These are phyloP conservation scores for Lichtheimia corymbifera DNA, from an alignment of 371 early-diverging fungal genomes.

Conservation along the genomic window DNA sequence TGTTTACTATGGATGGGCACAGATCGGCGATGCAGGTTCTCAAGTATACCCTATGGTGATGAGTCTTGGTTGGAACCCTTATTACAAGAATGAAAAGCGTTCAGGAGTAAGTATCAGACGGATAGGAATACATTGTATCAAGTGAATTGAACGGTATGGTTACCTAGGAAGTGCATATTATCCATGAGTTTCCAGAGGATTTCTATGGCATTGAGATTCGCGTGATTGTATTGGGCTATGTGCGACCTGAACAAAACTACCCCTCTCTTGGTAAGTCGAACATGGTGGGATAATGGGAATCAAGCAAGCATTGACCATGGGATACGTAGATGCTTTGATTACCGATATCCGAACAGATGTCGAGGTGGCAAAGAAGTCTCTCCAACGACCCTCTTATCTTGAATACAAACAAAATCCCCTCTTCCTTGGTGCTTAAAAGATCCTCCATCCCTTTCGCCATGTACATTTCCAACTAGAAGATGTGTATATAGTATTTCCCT, in stretches of 20 bases:
- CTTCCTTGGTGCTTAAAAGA: not conserved
- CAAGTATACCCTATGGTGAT: slow-evolving; percentile 93
- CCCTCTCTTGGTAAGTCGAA: slow-evolving; percentile 67
- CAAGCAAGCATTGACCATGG: not conserved
- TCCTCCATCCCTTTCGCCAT: no score
- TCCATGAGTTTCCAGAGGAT: slow-evolving; percentile 83
- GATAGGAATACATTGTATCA: not conserved
- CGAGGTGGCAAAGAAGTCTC: slow-evolving; percentile 71
- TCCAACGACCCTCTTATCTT: slow-evolving; percentile 58
- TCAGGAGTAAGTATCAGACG: slow-evolving; percentile 70
- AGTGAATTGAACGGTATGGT: not conserved
- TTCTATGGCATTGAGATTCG: slow-evolving; percentile 88
- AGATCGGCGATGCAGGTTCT: slow-evolving; percentile 53
- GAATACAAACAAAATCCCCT: slow-evolving; percentile 15
- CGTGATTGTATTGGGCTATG: slow-evolving; percentile 85
- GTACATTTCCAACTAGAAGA: no score
- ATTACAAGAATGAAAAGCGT: slow-evolving; percentile 93
- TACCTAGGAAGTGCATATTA: slow-evolving; percentile 90
- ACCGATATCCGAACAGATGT: slow-evolving; percentile 91
- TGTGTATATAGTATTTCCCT: no score
- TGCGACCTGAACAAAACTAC: slow-evolving; percentile 91
- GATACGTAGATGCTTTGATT: slow-evolving; percentile 78
- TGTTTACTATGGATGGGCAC: slow-evolving; percentile 95
- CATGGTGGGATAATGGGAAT: not conserved
- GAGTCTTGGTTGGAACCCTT: slow-evolving; percentile 99